These are phyloP conservation scores for Pisolithus sp. DNA, from an alignment of 768 basidiomycete genomes.

Conservation along the genomic window DNA sequence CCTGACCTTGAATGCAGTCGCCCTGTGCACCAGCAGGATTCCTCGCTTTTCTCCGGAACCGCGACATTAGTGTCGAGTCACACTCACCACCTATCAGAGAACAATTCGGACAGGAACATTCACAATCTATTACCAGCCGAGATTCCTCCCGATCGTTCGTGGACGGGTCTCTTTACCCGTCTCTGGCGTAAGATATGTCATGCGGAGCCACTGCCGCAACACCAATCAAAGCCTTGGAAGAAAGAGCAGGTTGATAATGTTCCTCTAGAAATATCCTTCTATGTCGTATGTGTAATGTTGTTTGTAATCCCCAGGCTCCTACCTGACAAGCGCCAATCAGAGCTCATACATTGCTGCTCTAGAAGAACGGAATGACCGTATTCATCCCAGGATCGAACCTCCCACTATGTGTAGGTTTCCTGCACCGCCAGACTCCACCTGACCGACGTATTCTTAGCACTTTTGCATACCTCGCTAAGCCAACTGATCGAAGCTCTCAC, in stretches of 20 bases:
- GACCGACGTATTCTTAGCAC: conserved; percentile 28
- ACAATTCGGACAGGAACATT: not conserved
- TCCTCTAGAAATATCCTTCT: conserved; percentile 64
- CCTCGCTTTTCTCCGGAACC: not conserved
- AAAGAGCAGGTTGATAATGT: conserved; percentile 55
- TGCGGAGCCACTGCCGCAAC: conserved; percentile 36
- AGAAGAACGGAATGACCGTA: conserved; percentile 33
- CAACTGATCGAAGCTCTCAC: conserved; percentile 59
- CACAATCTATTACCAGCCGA: conserved; percentile 34
- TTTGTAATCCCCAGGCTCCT: too few species aligned
- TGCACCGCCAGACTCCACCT: not conserved
- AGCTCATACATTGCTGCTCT: conserved; percentile 60
- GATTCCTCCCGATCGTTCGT: conserved; percentile 49
- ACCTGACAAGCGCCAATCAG: conserved; percentile 25
- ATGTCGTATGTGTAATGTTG: conserved; percentile 41
- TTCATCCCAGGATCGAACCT: conserved; percentile 34
- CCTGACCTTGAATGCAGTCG: not conserved
- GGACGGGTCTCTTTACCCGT: conserved; percentile 58
- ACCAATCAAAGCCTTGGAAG: conserved; percentile 48
- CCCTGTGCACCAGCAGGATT: not conserved
- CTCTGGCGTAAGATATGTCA: conserved; percentile 39
- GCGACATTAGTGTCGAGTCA: not conserved
- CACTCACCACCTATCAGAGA: not conserved
- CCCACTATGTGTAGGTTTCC: conserved; percentile 49
- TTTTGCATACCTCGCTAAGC: conserved; percentile 42